Conservation (phyloP, 2,329 filamentous ascomycete species). For the Hortaea sp. region DNA sequence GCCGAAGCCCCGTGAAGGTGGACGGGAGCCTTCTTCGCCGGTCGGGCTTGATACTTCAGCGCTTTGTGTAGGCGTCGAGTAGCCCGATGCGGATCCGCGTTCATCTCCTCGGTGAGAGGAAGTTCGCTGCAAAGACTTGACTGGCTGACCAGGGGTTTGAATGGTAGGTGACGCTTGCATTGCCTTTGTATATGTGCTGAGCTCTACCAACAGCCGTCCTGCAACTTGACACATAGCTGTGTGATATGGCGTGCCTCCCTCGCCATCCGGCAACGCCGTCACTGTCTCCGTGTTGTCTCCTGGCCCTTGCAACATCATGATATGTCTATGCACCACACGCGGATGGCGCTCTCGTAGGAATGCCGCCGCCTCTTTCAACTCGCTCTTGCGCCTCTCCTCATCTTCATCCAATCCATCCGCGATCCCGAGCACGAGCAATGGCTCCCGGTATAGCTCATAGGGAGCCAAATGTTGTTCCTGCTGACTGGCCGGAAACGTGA, state of each 20-base stretch:
- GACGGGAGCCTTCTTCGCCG: conserved; percentile 14
- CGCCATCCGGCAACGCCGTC: conserved; percentile 1
- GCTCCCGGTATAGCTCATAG: conserved; percentile 83
- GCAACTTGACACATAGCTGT: conserved; percentile 37
- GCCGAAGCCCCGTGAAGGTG: conserved; percentile 12
- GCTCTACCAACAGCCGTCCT: conserved; percentile 35
- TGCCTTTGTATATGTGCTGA: conserved; percentile 38
- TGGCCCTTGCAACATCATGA: conserved; percentile 15
- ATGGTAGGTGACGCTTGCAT: conserved; percentile 52
- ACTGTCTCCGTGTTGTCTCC: not conserved
- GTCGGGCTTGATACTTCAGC: conserved; percentile 15
- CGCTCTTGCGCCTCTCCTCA: conserved; percentile 36
- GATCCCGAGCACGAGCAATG: conserved; percentile 71
- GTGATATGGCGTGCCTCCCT: conserved; percentile 23
- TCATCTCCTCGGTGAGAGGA: conserved; percentile 14
- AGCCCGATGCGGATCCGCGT: conserved; percentile 12
- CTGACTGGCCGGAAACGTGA: conserved; percentile 66
- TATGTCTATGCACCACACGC: conserved; percentile 23
- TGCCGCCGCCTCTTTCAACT: conserved; percentile 20
- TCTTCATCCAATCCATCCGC: conserved; percentile 62
- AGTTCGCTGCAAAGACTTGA: conserved; percentile 33
- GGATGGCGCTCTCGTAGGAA: conserved; percentile 22
- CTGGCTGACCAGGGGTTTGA: conserved; percentile 55
- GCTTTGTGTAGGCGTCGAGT: conserved; percentile 12
- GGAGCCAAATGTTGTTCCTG: conserved; percentile 73